Percentiles rank a stretch among this genome's conserved stretches.
Conservation (phyloP, 73 alveolate genomes). For the Paraurostyla sp. region DNA sequence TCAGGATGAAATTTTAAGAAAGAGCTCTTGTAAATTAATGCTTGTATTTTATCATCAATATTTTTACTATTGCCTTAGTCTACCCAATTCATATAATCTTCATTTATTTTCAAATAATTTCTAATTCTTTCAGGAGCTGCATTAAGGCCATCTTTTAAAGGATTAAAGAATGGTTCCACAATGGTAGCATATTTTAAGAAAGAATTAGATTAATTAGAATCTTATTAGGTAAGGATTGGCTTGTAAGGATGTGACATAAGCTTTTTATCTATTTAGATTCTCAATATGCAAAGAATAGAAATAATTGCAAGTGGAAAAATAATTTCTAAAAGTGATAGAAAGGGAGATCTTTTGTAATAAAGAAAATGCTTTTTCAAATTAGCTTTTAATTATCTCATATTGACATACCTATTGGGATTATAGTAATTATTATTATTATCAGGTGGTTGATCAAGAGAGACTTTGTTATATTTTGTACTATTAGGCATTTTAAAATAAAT, state of each 20-base stretch:
- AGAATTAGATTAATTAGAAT: background rate
- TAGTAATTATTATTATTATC: background rate
- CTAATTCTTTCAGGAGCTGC: background rate
- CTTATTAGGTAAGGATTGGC: background rate
- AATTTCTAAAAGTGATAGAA: no score
- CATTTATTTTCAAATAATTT: background rate
- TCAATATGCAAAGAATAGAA: no score
- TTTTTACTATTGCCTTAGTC: background rate
- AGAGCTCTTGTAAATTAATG: background rate
- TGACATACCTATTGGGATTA: background rate
- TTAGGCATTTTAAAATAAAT: background rate
- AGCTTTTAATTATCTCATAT: no score
- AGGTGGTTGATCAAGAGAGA: no score
- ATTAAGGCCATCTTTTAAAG: background rate
- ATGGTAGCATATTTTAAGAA: constrained; percentile 26
- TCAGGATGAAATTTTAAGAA: constrained; percentile 52
- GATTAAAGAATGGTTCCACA: constrained; percentile 26
- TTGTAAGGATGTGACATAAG: no score
- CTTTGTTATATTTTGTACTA: no score
- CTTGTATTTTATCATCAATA: background rate
- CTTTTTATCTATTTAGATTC: no score
- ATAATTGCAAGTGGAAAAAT: no score
- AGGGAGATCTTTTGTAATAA: no score
- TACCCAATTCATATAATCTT: background rate
- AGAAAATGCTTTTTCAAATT: no score